Conservation (phyloP, 345 rosid species). For the Noccaea bulbosa region DNA sequence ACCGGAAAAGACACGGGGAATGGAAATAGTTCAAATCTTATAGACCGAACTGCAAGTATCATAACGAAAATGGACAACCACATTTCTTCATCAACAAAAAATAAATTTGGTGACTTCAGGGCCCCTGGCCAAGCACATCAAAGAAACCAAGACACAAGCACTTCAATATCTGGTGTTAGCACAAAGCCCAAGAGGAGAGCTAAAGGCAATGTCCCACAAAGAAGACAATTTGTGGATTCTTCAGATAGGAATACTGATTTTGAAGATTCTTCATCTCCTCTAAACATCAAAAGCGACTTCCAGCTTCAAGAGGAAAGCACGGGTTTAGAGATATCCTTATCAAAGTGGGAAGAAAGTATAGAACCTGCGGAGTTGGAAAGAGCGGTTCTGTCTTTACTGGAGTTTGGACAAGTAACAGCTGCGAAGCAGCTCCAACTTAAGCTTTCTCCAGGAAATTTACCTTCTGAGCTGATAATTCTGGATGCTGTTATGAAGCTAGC, state of each 20-base stretch:
- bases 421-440: constrained; percentile 96
- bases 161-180: constrained; percentile 52
- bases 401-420: constrained; percentile 94
- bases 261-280: constrained; percentile 61
- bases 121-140: constrained; percentile 52
- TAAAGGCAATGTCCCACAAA: constrained; percentile 66
- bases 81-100: constrained; percentile 69
- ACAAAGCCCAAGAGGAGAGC: constrained; percentile 78
- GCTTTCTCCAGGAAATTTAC: constrained; percentile 72
- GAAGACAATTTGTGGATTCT: constrained; percentile 60
- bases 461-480: constrained; percentile 73
- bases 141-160: constrained; percentile 68
- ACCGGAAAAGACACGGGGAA: constrained; percentile 48
- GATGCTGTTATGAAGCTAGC: constrained; percentile 90
- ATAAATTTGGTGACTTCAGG: constrained; percentile 57
- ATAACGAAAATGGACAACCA: constrained; percentile 94
- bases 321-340: constrained; percentile 69
- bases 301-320: constrained; percentile 70
- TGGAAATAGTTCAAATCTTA: constrained; percentile 67
- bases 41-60: constrained; percentile 80
- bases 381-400: constrained; percentile 89
- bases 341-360: constrained; percentile 94
- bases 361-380: constrained; percentile 88
- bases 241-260: constrained; percentile 58
- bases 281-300: constrained; percentile 56